Percentiles rank a stretch among this genome's conserved stretches.
phyloP scores from a whole-genome alignment of 2,329 filamentous ascomycete species.

The Hymenoscyphus salicellus region DNA sequence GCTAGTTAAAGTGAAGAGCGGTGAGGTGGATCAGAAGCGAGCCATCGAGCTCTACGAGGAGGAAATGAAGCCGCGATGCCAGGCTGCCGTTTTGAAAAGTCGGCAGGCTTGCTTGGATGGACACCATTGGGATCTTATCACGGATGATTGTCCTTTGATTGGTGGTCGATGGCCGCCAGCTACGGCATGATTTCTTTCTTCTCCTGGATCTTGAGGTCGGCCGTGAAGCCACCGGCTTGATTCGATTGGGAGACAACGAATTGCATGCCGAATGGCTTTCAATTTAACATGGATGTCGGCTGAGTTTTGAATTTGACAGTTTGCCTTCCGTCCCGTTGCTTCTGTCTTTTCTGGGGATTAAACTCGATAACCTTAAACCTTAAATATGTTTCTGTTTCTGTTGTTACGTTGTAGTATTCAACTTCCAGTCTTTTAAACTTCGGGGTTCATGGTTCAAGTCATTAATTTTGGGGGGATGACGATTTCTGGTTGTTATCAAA shows the following conservation, averaged over 20 bases:
- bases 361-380: too few species aligned
- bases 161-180: constrained; percentile 31
- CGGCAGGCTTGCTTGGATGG: constrained; percentile 54
- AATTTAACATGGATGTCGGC: not conserved
- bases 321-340: too few species aligned
- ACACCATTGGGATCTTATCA: constrained; percentile 48
- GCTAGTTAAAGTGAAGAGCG: constrained; percentile 19
- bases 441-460: not conserved
- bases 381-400: too few species aligned
- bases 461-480: not conserved
- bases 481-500: not conserved
- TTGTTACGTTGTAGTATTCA: too few species aligned
- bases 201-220: not conserved
- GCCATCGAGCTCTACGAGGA: constrained; percentile 47
- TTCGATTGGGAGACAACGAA: not conserved
- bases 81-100: constrained; percentile 48
- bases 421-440: too few species aligned
- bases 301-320: not conserved
- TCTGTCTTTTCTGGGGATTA: too few species aligned
- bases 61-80: constrained; percentile 43
- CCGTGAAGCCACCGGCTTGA: not conserved
- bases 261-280: not conserved
- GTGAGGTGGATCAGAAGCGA: constrained; percentile 34
- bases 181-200: constrained; percentile 7
- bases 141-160: constrained; percentile 40